A percentile compares a stretch with the other conserved stretches of the same genome.
Evolutionary conservation across 169 alveolate species (phyloP).

Genomic region (Plasmodium vinckei): DNA sequence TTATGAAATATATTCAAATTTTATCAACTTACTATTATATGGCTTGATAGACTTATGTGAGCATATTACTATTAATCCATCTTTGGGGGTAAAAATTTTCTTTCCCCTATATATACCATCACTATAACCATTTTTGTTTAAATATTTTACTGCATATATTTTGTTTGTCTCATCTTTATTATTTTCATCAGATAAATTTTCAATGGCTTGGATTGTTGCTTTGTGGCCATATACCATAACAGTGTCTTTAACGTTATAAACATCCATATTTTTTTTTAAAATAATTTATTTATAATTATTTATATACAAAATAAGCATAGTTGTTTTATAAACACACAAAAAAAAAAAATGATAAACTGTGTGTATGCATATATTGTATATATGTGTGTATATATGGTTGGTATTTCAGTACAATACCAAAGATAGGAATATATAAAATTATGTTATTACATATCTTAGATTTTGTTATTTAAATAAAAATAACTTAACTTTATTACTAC

Average conservation of each 20-base stretch:
- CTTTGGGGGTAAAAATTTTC: conserved; percentile 16
- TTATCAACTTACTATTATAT: conserved; percentile 12
- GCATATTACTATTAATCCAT: conserved; percentile 34
- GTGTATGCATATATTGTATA: background rate
- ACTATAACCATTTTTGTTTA: conserved; percentile 19
- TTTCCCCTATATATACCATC: conserved; percentile 26
- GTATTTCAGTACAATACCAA: conserved; percentile 1
- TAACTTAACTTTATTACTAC: too few species aligned
- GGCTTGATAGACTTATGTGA: conserved; percentile 27
- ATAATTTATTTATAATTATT: background rate
- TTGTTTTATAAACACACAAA: background rate
- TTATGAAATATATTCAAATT: too few species aligned
- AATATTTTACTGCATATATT: conserved; percentile 40
- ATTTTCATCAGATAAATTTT: conserved; percentile 3
- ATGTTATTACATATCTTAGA: too few species aligned
- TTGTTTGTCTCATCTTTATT: background rate
- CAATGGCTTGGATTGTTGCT: conserved; percentile 12
- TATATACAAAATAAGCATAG: background rate
- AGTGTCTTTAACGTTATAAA: conserved; percentile 27
- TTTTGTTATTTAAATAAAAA: too few species aligned
- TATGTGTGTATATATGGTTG: background rate
- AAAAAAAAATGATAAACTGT: background rate
- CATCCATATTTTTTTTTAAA: conserved; percentile 17
- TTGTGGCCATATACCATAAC: conserved; percentile 74
- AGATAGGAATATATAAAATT: background rate